phyloP scores from a whole-genome alignment of 441 rosid genomes.

The Populus hybrid region DNA sequence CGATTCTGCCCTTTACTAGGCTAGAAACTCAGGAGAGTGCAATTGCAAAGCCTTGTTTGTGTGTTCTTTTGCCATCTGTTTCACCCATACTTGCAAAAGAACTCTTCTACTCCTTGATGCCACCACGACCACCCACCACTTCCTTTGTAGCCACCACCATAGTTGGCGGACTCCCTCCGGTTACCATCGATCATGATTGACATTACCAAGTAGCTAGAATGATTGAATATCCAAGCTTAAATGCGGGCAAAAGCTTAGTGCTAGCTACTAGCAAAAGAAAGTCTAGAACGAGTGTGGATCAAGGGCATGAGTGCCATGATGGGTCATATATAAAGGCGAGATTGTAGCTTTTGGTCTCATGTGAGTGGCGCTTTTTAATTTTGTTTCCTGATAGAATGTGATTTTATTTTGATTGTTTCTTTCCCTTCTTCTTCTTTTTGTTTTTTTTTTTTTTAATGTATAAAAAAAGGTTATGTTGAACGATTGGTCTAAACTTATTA shows the following conservation, averaged over 20 bases:
- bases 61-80: slow-evolving; percentile 18
- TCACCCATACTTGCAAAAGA: slow-evolving; percentile 34
- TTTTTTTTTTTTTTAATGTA: not conserved
- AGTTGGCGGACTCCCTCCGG: slow-evolving; percentile 8
- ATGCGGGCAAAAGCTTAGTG: not conserved
- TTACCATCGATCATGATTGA: slow-evolving; percentile 15
- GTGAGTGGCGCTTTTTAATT: slow-evolving; percentile 21
- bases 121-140: slow-evolving; percentile 16
- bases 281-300: slow-evolving; percentile 17
- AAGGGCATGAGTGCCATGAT: slow-evolving; percentile 34
- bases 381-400: not conserved
- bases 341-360: slow-evolving; percentile 32
- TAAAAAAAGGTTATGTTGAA: slow-evolving; percentile 34
- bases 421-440: not conserved
- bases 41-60: slow-evolving; percentile 53
- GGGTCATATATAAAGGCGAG: slow-evolving; percentile 62
- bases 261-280: slow-evolving; percentile 4
- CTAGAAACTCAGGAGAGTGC: slow-evolving; percentile 61
- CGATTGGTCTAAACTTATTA: slow-evolving; percentile 30
- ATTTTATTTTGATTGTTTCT: not conserved
- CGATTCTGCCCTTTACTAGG: slow-evolving; percentile 41
- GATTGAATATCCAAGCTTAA: not conserved
- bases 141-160: slow-evolving; percentile 20
- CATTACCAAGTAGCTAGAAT: not conserved
- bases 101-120: slow-evolving; percentile 18